These are phyloP conservation scores for Lentithecium fluviatile DNA, from an alignment of 495 filamentous ascomycete species.

Conservation along the genomic window DNA sequence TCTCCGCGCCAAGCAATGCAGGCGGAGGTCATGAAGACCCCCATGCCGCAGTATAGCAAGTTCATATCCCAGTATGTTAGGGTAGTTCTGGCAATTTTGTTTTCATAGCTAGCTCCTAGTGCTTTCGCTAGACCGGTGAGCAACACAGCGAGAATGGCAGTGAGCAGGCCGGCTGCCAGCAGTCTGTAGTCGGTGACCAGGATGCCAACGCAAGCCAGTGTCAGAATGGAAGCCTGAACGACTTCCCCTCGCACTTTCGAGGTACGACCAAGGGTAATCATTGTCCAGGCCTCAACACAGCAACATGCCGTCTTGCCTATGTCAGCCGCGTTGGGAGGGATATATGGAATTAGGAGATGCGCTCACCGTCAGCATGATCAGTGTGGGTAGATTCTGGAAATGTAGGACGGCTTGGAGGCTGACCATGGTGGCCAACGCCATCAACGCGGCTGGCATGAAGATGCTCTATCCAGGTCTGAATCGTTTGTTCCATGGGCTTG, in stretches of 20 bases:
- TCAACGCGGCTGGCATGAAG: background rate
- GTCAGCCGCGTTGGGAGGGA: background rate
- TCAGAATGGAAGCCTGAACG: background rate
- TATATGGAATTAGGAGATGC: background rate
- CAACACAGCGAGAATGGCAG: slow-evolving; percentile 6
- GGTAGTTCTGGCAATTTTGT: background rate
- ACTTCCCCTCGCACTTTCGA: background rate
- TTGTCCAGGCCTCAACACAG: background rate
- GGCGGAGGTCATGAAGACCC: background rate
- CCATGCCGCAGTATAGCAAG: background rate
- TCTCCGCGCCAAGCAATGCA: background rate
- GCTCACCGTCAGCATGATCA: background rate
- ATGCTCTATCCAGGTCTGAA: background rate
- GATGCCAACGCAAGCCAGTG: background rate
- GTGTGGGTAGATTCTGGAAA: background rate
- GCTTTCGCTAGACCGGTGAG: background rate
- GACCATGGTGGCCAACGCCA: background rate
- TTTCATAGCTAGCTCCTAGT: background rate
- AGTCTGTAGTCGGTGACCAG: slow-evolving; percentile 6
- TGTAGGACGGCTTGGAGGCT: background rate
- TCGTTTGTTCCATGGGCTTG: background rate
- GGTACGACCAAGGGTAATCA: background rate
- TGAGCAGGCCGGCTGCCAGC: background rate
- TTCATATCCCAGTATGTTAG: background rate
- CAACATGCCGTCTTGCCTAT: background rate